Conservation (phyloP, 2,329 filamentous ascomycete genomes). For the Pestalotiopsis fici region DNA sequence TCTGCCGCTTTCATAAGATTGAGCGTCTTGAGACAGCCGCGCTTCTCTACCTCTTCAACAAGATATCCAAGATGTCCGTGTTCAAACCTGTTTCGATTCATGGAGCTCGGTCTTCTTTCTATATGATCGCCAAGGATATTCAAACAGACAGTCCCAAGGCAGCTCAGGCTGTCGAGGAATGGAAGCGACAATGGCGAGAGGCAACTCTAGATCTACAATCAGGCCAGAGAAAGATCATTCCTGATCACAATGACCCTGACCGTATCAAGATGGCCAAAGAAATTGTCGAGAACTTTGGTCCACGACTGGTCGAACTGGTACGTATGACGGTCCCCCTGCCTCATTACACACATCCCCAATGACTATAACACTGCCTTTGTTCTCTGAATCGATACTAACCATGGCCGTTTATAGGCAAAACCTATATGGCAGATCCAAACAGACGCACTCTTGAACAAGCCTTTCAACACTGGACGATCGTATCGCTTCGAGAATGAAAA, state of each 20-base stretch:
- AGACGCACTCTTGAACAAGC: not conserved
- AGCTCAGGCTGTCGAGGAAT: constrained; percentile 33
- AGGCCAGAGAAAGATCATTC: constrained; percentile 9
- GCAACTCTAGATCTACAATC: constrained; percentile 38
- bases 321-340: not conserved
- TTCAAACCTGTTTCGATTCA: constrained; percentile 46
- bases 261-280: not conserved
- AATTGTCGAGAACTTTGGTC: not conserved
- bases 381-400: not conserved
- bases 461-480: not conserved
- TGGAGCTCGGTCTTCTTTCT: constrained; percentile 49
- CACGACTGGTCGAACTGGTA: not conserved
- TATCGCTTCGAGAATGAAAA: not conserved
- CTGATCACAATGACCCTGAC: not conserved
- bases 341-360: not conserved
- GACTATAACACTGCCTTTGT: not conserved
- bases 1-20: constrained; percentile 51
- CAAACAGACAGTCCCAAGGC: constrained; percentile 32
- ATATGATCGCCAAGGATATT: constrained; percentile 49
- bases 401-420: not conserved
- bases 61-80: constrained; percentile 41
- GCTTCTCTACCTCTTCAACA: constrained; percentile 37
- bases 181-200: constrained; percentile 39
- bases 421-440: constrained; percentile 9
- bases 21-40: constrained; percentile 39